These are phyloP conservation scores for Lichtheimia ramosa DNA, from an alignment of 371 early-diverging fungal genomes.

Conservation along the genomic window DNA sequence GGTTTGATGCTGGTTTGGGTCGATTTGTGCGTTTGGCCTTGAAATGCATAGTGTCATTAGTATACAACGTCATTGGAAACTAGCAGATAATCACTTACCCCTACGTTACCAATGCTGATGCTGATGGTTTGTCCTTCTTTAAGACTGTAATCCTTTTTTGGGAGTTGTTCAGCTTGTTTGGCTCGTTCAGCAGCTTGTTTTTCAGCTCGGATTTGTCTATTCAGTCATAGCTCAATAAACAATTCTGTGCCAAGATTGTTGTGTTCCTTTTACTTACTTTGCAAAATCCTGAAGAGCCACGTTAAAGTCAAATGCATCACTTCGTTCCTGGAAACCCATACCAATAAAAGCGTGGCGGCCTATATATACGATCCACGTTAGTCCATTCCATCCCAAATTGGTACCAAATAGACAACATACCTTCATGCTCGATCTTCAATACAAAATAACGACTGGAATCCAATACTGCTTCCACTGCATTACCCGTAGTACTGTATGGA, in stretches of 20 bases:
- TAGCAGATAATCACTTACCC: conserved; percentile 23
- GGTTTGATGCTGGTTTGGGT: neutral
- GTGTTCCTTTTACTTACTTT: conserved; percentile 42
- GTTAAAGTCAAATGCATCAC: conserved; percentile 91
- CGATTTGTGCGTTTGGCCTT: conserved; percentile 9
- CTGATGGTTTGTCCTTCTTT: conserved; percentile 88
- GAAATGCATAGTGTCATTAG: too few relatives aligned
- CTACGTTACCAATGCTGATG: conserved; percentile 72
- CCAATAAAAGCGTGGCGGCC: conserved; percentile 89
- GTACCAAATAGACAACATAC: conserved; percentile 21
- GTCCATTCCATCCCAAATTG: neutral
- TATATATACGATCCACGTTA: conserved; percentile 15
- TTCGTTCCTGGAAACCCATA: conserved; percentile 86
- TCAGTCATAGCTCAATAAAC: too few relatives aligned
- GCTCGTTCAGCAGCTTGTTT: conserved; percentile 50
- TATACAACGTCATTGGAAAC: neutral
- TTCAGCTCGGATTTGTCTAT: conserved; percentile 63
- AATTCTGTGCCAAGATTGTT: neutral
- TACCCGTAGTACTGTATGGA: conserved; percentile 73
- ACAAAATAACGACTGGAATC: conserved; percentile 95
- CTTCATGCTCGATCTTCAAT: conserved; percentile 78
- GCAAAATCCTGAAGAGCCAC: conserved; percentile 86
- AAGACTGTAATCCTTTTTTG: conserved; percentile 77
- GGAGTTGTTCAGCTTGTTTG: conserved; percentile 48
- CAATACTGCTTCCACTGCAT: conserved; percentile 82